Evolutionary conservation across 1,284 basidiomycete genomes (phyloP).

Genomic region (Tylopilus sp.): DNA sequence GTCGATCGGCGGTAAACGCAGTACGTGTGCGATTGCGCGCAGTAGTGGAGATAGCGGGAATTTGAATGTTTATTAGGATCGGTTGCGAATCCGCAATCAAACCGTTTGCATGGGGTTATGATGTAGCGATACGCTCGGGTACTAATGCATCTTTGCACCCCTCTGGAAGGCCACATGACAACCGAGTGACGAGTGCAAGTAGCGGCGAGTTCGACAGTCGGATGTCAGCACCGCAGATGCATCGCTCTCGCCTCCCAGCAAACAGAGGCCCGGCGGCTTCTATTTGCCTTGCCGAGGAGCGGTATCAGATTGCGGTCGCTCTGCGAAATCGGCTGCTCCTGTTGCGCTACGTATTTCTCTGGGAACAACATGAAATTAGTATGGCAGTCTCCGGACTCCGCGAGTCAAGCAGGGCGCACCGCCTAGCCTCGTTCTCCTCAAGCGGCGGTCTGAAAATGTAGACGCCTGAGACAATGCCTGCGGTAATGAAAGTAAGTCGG

Average conservation of each 20-base stretch:
- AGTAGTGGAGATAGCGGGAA: constrained; percentile 31
- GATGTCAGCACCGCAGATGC: background rate
- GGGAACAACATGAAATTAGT: constrained; percentile 5
- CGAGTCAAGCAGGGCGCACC: constrained; percentile 13
- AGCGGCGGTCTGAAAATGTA: constrained; percentile 56
- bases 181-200: background rate
- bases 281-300: constrained; percentile 13
- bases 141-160: constrained; percentile 17
- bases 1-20: constrained; percentile 30
- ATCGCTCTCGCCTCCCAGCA: background rate
- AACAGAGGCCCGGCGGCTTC: background rate
- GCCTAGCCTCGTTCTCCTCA: constrained; percentile 6
- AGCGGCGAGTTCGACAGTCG: background rate
- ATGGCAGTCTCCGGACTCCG: background rate
- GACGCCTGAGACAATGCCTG: constrained; percentile 59
- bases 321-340: constrained; percentile 2
- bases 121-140: constrained; percentile 13
- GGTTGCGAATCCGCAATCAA: constrained; percentile 8
- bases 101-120: constrained; percentile 4
- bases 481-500: constrained; percentile 6
- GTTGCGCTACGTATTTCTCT: constrained; percentile 13
- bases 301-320: constrained; percentile 4
- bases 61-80: constrained; percentile 24
- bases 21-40: constrained; percentile 6
- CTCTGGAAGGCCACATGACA: constrained; percentile 15